Evolutionary conservation across 78 protist genomes (phyloP).

Genomic region (Speleostelium caveatum): DNA sequence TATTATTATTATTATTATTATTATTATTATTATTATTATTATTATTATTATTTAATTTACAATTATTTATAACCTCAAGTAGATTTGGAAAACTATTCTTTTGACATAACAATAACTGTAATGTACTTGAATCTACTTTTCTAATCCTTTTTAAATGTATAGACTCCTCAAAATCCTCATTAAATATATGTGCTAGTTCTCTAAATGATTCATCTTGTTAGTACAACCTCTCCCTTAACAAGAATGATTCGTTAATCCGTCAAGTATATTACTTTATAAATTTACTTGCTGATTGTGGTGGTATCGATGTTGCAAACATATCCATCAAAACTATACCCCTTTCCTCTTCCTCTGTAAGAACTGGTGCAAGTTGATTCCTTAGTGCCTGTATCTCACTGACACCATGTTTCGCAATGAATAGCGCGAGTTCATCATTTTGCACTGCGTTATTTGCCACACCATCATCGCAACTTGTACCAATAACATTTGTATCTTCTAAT

Average conservation of each 20-base stretch:
- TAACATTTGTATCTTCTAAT: background rate
- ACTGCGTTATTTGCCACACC: background rate
- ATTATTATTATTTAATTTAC: background rate
- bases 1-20: background rate
- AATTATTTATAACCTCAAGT: background rate
- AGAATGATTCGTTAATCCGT: background rate
- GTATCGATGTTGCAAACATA: background rate
- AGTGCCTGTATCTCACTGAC: no score
- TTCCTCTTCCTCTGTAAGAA: constrained; percentile 1
- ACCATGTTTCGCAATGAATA: no score
- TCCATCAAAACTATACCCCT: background rate
- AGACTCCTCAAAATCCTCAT: background rate
- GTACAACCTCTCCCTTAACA: background rate
- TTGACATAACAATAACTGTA: constrained; percentile 22
- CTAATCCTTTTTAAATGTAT: constrained; percentile 58
- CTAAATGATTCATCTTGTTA: background rate
- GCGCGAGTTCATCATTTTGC: no score
- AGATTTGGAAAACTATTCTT: background rate
- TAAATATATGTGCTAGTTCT: background rate
- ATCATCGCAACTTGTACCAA: background rate
- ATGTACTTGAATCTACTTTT: background rate
- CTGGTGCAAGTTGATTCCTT: background rate
- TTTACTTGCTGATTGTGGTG: constrained; percentile 43
- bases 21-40: background rate
- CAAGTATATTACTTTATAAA: constrained; percentile 7